These are phyloP conservation scores for Abrus precatorius DNA, from an alignment of 306 rosid species.

Conservation along the genomic window DNA sequence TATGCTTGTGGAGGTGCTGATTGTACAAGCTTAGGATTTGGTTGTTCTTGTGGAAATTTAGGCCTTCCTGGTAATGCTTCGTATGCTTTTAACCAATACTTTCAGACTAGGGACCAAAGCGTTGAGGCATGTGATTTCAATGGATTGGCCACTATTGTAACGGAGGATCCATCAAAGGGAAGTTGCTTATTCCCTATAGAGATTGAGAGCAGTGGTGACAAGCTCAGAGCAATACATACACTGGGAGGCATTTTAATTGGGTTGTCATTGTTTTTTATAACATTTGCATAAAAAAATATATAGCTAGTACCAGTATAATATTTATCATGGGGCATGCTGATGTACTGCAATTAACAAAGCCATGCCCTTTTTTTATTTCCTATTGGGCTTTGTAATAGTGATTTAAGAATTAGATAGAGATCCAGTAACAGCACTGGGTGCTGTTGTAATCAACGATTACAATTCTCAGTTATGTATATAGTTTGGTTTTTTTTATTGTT, in stretches of 20 bases:
- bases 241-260: conserved; percentile 40
- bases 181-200: conserved; percentile 65
- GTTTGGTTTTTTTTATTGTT: too few relatives aligned
- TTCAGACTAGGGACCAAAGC: conserved; percentile 67
- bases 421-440: too few relatives aligned
- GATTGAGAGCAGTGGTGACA: conserved; percentile 52
- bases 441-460: too few relatives aligned
- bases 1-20: conserved; percentile 73
- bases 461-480: too few relatives aligned
- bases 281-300: background rate
- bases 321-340: background rate
- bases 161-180: conserved; percentile 57
- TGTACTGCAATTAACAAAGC: background rate
- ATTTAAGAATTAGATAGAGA: too few relatives aligned
- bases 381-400: too few relatives aligned
- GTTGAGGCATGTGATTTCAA: conserved; percentile 69
- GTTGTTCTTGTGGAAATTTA: conserved; percentile 59
- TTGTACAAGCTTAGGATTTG: conserved; percentile 63
- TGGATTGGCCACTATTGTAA: conserved; percentile 59
- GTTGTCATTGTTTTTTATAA: conserved; percentile 41
- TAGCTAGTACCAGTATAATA: background rate
- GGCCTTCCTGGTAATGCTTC: conserved; percentile 49
- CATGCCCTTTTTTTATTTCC: background rate
- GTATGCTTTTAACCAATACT: conserved; percentile 76
- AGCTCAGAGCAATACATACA: conserved; percentile 25